These are phyloP conservation scores for Macrocybe sp. DNA, from an alignment of 1,284 basidiomycete genomes.

Conservation along the genomic window DNA sequence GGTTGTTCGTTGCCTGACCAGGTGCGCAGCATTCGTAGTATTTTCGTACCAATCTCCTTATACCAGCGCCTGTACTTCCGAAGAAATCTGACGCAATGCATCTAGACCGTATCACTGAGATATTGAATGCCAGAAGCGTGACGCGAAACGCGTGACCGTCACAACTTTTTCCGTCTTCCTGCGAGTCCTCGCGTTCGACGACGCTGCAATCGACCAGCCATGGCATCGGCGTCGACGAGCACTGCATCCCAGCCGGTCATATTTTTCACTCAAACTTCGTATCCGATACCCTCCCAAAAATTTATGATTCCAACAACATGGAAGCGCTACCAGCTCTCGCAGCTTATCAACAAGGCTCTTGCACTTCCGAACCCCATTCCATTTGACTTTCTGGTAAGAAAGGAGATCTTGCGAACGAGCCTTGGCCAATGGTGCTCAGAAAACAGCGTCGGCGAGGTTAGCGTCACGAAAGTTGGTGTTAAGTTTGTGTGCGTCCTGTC, in stretches of 20 bases:
- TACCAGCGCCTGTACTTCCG: no score
- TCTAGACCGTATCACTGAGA: no score
- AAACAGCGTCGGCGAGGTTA: conserved; percentile 66
- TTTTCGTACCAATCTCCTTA: no score
- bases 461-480: conserved; percentile 4
- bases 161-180: no score
- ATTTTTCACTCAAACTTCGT: conserved; percentile 76
- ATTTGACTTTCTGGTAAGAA: conserved; percentile 90
- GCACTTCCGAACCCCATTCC: conserved; percentile 73
- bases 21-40: no score
- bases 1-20: no score
- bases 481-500: conserved; percentile 12
- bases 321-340: conserved; percentile 95
- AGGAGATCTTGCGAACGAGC: conserved; percentile 73
- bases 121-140: no score
- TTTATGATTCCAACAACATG: conserved; percentile 93
- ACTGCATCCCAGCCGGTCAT: conserved; percentile 49
- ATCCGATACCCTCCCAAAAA: conserved; percentile 84
- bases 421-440: conserved; percentile 78
- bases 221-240: conserved; percentile 6
- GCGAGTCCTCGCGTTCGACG: not conserved
- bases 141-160: no score
- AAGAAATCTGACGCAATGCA: no score
- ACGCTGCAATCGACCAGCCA: not conserved
- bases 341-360: conserved; percentile 94